Evolutionary conservation across 495 filamentous ascomycete genomes (phyloP), one percentile per base, ranked within the genome.

Genomic region (Daldinia caldariorum): DNA sequence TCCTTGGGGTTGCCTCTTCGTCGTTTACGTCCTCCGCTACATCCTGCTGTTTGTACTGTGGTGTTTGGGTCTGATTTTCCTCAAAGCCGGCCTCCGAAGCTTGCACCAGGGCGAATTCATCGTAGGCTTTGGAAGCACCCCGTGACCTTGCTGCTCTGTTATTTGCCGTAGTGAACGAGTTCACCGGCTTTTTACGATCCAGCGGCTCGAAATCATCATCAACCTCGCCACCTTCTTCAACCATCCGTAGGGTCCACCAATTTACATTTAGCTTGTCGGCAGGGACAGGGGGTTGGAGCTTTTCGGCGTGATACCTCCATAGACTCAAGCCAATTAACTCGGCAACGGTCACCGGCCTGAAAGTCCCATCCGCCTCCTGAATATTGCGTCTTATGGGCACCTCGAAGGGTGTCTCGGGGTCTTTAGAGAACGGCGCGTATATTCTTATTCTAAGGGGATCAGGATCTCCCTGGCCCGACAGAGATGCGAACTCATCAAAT

Each of bases 151-250:
- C 83, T 84, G 88, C 78, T 61, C 79, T 76, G 76, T 93, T 97
- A 75, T 97, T 97, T 58, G 93, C 94, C 6, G 94, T 95, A 0
- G 93, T 94, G 68, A 97, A 98, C 43, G 96, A 89, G 0, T 85
- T 87, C 37, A 99, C 89, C 0, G 90, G 87, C 69, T 91, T 90
- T 29, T 87, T 93, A 45, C 95, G 86, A 61, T 89, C 88, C 7
- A 98, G 82, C 0, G 95, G 88, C 4, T 94, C 94, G 70, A 99
- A 98, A 75, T 99, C 95, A 72, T 92, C 93, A 71, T 99, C 95
- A 3, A 97, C 91, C 74, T 99, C 95, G 8, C 92, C 94, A 41
- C 81, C 81, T 61, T 87, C 85, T 70, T 99, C 95, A 7, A 97
- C 92, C 92, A 99, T 97, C 32, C 94, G 86, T 14, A 99, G 80